Percentiles rank a stretch among this genome's conserved stretches.
phyloP scores from a whole-genome alignment of 371 early-diverging fungal genomes.

The Lichtheimia ornata region DNA sequence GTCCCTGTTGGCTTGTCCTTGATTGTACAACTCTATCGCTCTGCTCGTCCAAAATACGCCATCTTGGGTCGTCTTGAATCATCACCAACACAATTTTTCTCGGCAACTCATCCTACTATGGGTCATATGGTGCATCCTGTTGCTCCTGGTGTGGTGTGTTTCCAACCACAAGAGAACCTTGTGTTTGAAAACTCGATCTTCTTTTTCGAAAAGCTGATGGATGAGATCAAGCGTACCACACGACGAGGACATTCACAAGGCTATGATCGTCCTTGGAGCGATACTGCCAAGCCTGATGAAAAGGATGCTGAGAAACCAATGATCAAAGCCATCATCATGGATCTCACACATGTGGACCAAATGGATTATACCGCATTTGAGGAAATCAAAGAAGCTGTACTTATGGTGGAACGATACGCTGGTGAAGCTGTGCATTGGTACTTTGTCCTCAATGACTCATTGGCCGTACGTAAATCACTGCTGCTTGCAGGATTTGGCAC shows the following conservation, averaged over 20 bases:
- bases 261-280: slow-evolving; percentile 53
- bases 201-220: slow-evolving; percentile 45
- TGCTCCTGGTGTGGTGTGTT: slow-evolving; percentile 61
- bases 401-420: slow-evolving; percentile 41
- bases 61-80: slow-evolving; percentile 34
- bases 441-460: slow-evolving; percentile 27
- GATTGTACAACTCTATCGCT: slow-evolving; percentile 63
- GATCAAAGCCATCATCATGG: slow-evolving; percentile 76
- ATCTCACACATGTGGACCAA: slow-evolving; percentile 75
- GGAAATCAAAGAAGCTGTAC: slow-evolving; percentile 51
- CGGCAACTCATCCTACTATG: slow-evolving; percentile 24
- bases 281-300: slow-evolving; percentile 16
- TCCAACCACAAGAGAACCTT: slow-evolving; percentile 69
- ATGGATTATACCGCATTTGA: slow-evolving; percentile 84
- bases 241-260: slow-evolving; percentile 35
- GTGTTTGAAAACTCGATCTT: slow-evolving; percentile 73
- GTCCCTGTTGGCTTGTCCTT: slow-evolving; percentile 64
- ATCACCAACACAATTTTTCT: slow-evolving; percentile 22
- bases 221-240: slow-evolving; percentile 38
- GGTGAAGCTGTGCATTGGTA: slow-evolving; percentile 38
- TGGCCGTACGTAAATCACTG: slow-evolving; percentile 26
- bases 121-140: slow-evolving; percentile 24
- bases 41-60: slow-evolving; percentile 64
- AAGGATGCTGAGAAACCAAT: slow-evolving; percentile 32
- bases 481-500: slow-evolving; percentile 42